Conservation (phyloP, 2,329 filamentous ascomycete genomes). For the Aureobasidium sp. region DNA sequence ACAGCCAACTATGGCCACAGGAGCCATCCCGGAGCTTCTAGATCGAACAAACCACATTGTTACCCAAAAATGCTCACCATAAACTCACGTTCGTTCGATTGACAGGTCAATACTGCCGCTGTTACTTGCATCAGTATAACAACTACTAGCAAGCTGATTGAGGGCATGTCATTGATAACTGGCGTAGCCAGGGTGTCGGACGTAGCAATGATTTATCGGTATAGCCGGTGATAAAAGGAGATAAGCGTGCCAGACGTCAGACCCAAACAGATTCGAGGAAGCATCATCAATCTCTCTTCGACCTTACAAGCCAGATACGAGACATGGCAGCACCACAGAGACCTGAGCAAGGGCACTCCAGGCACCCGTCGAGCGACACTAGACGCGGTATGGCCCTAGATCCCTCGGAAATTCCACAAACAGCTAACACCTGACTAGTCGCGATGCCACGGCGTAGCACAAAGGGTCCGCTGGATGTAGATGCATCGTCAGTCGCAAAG, state of each 20-base stretch:
- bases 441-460: slow-evolving; percentile 62
- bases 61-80: no score
- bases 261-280: neutral
- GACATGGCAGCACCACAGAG: neutral
- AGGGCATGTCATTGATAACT: no score
- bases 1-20: no score
- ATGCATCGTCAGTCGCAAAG: slow-evolving; percentile 53
- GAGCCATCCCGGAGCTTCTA: no score
- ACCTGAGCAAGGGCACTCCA: slow-evolving; percentile 1
- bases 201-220: neutral
- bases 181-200: no score
- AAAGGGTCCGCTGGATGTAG: slow-evolving; percentile 68
- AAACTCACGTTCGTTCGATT: no score
- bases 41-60: no score
- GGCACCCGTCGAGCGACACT: neutral
- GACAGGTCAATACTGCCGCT: no score
- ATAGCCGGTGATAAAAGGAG: neutral
- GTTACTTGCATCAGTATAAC: no score
- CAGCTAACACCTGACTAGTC: slow-evolving; percentile 31
- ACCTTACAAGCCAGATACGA: neutral
- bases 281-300: neutral
- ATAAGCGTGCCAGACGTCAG: neutral
- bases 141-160: neutral
- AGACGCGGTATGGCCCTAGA: neutral
- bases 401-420: neutral